phyloP scores from a whole-genome alignment of 2,329 filamentous ascomycete genomes.

The Neonectria neomacrospora region DNA sequence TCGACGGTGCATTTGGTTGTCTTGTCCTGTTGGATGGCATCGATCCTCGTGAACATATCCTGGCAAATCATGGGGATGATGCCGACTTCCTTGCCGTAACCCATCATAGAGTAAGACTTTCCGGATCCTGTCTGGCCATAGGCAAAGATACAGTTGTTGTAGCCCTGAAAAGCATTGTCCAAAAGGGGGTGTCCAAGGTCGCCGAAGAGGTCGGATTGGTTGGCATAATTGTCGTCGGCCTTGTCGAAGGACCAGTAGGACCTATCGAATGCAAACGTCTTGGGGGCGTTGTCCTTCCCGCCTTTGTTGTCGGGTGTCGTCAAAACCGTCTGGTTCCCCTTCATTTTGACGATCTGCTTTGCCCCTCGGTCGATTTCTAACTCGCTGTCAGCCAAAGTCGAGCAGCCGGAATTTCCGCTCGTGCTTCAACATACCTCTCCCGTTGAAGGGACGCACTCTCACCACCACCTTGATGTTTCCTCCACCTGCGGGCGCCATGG shows the following conservation, averaged over 20 bases:
- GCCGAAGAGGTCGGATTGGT: conserved; percentile 87
- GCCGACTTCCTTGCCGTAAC: conserved; percentile 93
- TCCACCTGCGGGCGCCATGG: conserved; percentile 70
- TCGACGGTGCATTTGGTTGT: conserved; percentile 91
- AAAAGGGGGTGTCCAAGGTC: conserved; percentile 90
- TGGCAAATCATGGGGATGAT: conserved; percentile 98
- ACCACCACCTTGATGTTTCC: conserved; percentile 99
- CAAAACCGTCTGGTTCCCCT: conserved; percentile 89
- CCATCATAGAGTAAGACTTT: conserved; percentile 99
- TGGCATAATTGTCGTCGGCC: conserved; percentile 82
- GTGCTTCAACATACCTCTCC: conserved; percentile 73
- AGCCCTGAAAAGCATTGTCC: conserved; percentile 97
- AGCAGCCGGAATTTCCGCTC: conserved; percentile 1
- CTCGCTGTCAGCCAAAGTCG: conserved; percentile 33
- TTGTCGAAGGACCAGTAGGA: conserved; percentile 99
- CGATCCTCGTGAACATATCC: conserved; percentile 94
- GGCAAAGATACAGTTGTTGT: conserved; percentile 99
- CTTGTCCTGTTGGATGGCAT: conserved; percentile 74
- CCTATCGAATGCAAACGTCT: conserved; percentile 94
- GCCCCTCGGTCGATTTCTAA: conserved; percentile 88
- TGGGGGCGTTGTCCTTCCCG: conserved; percentile 76
- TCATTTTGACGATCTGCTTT: conserved; percentile 98
- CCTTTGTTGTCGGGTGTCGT: conserved; percentile 77
- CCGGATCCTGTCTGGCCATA: conserved; percentile 98
- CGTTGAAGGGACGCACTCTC: conserved; percentile 94